Conservation (phyloP, 345 rosid genomes). For the Punica granatum region DNA sequence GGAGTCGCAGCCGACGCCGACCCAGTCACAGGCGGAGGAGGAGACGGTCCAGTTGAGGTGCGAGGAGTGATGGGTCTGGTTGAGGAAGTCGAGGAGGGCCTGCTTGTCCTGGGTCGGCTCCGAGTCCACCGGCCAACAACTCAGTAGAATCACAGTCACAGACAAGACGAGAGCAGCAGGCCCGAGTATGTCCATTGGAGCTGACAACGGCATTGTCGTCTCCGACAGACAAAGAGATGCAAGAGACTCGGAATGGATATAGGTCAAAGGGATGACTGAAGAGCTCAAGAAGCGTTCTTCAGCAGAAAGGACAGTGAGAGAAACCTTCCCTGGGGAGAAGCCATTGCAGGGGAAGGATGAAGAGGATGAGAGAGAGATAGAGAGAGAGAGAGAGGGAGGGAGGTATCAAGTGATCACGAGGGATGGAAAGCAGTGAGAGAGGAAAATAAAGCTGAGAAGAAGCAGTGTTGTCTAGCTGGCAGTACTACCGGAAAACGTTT, state of each 20-base stretch:
- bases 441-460: neutral
- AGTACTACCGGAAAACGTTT: neutral
- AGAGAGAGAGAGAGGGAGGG: neutral
- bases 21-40: constrained; percentile 74
- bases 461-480: constrained; percentile 1
- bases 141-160: constrained; percentile 17
- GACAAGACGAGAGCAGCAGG: neutral
- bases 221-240: neutral
- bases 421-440: neutral
- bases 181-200: neutral
- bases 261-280: too few relatives aligned
- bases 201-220: neutral
- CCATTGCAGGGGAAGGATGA: neutral
- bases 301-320: neutral
- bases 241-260: neutral
- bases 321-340: neutral
- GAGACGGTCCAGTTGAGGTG: constrained; percentile 75
- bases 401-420: too few relatives aligned
- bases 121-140: constrained; percentile 26
- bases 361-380: neutral
- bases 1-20: constrained; percentile 63
- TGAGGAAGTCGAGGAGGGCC: constrained; percentile 68
- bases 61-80: constrained; percentile 42
- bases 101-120: constrained; percentile 69
- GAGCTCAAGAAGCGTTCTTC: neutral